These are phyloP conservation scores for Mrakia gelida DNA, from an alignment of 768 basidiomycete species.

Conservation along the genomic window DNA sequence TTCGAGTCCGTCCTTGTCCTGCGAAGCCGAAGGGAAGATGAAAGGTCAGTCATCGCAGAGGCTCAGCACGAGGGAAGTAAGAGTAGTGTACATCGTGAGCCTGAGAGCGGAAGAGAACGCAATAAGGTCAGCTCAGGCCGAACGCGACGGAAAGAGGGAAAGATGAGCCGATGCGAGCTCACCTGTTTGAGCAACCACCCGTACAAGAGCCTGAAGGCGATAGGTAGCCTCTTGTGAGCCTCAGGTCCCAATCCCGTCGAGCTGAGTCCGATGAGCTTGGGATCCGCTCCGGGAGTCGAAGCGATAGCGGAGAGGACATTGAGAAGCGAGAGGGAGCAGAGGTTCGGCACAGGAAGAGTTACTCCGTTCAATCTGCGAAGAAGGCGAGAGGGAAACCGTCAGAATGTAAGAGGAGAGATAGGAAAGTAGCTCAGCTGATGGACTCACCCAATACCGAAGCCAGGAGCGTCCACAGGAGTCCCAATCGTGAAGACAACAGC, in stretches of 20 bases:
- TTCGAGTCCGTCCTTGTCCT: slow-evolving; percentile 8
- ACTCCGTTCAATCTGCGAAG: not conserved
- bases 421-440: not conserved
- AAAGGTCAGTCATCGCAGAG: not conserved
- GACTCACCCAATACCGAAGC: not conserved
- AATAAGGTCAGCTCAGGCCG: not conserved
- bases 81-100: not conserved
- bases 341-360: not conserved
- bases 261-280: not conserved
- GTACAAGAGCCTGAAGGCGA: not conserved
- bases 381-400: not conserved
- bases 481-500: not conserved
- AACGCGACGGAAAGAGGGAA: not conserved
- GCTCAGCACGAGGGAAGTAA: not conserved
- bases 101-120: not conserved
- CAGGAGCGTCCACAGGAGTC: not conserved
- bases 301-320: slow-evolving; percentile 1
- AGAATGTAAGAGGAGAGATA: not conserved
- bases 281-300: not conserved
- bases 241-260: not conserved
- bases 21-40: not conserved
- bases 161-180: not conserved
- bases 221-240: not conserved
- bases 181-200: not conserved
- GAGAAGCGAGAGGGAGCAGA: not conserved